Evolutionary conservation across 1,284 basidiomycete genomes (phyloP).

Genomic region (Boletus sp.): DNA sequence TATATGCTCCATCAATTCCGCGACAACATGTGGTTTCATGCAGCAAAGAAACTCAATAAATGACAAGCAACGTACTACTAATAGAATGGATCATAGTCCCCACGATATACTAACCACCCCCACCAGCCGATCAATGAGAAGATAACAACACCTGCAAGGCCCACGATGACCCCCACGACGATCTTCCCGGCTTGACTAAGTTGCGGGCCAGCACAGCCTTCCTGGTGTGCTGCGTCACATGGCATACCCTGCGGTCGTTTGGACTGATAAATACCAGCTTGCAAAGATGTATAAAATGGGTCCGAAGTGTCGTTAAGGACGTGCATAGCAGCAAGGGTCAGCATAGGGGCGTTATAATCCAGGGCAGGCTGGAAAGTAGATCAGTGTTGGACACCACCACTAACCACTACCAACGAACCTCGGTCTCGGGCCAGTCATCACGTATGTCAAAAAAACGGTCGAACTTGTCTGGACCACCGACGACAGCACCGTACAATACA

Average conservation of each 20-base stretch:
- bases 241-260: conserved; percentile 64
- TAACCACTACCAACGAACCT: conserved; percentile 40
- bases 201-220: conserved; percentile 45
- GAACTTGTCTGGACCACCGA: conserved; percentile 78
- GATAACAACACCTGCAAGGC: conserved; percentile 56
- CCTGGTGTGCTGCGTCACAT: conserved; percentile 67
- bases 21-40: not conserved
- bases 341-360: conserved; percentile 83
- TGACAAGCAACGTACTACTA: conserved; percentile 12
- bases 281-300: conserved; percentile 72
- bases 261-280: conserved; percentile 61
- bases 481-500: conserved; percentile 80
- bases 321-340: conserved; percentile 76
- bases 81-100: conserved; percentile 24
- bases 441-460: conserved; percentile 84
- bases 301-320: conserved; percentile 65
- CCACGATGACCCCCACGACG: conserved; percentile 66
- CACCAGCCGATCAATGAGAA: conserved; percentile 45
- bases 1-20: not conserved
- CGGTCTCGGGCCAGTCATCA: conserved; percentile 77
- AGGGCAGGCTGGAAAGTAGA: conserved; percentile 53
- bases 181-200: conserved; percentile 63
- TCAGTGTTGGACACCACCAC: conserved; percentile 17
- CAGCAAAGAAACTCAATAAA: not conserved
- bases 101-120: conserved; percentile 32